Conservation (phyloP, 1,284 basidiomycete species). For the Schizophyllum amplum region DNA sequence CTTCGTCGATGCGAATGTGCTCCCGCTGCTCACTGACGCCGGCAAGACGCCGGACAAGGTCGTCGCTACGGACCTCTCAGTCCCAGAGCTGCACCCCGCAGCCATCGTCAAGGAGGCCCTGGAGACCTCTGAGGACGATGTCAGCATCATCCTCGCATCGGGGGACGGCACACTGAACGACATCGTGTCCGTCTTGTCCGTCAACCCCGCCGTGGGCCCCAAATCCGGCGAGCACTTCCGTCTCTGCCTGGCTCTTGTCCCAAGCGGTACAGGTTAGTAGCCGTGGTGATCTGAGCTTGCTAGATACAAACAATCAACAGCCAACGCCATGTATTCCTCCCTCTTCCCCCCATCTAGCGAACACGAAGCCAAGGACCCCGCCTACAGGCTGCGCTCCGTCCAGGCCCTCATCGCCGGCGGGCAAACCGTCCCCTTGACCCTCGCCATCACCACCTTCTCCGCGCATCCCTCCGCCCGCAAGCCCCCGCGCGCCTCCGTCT, state of each 20-base stretch:
- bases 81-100: conserved; percentile 32
- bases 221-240: conserved; percentile 9
- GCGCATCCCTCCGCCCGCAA: conserved; percentile 22
- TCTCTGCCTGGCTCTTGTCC: conserved; percentile 49
- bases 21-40: conserved; percentile 51
- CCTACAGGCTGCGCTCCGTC: conserved; percentile 49
- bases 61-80: conserved; percentile 40
- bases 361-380: conserved; percentile 18
- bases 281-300: not conserved
- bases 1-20: conserved; percentile 52
- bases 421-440: conserved; percentile 37
- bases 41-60: conserved; percentile 30
- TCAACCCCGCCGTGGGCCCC: conserved; percentile 20
- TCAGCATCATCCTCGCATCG: conserved; percentile 61
- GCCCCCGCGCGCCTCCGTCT: conserved; percentile 37
- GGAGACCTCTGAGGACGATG: conserved; percentile 14
- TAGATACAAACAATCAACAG: conserved; percentile 45
- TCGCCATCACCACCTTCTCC: conserved; percentile 46
- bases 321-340: conserved; percentile 82
- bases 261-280: conserved; percentile 20
- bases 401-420: conserved; percentile 31
- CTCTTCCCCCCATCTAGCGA: conserved; percentile 37
- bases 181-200: conserved; percentile 56
- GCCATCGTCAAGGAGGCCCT: not conserved
- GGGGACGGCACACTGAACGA: conserved; percentile 92